Percentiles rank a stretch among this genome's conserved stretches.
Evolutionary conservation across 306 rosid species (phyloP).

Genomic region (Trifolium fragiferum): DNA sequence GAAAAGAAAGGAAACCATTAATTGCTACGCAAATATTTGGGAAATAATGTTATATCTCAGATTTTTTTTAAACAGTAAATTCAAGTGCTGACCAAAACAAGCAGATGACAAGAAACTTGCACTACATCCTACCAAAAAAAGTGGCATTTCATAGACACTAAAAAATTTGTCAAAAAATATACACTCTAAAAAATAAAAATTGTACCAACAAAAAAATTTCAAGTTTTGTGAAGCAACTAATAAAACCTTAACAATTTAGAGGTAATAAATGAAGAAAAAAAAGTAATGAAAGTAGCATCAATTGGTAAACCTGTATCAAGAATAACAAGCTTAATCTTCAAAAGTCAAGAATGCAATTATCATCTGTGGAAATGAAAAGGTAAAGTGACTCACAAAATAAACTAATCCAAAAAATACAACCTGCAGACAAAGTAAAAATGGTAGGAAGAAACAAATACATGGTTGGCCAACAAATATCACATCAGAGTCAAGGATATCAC

Average conservation of each 20-base stretch:
- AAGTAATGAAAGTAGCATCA: conserved; percentile 38
- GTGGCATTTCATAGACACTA: conserved; percentile 11
- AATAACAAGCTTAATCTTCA: conserved; percentile 41
- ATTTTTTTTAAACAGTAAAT: conserved; percentile 20
- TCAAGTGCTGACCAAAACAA: conserved; percentile 9
- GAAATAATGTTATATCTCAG: conserved; percentile 16
- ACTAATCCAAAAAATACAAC: conserved; percentile 18
- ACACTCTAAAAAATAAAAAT: background rate
- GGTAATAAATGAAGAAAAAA: conserved; percentile 18
- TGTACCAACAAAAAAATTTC: background rate
- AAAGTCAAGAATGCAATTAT: conserved; percentile 33
- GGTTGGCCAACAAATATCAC: conserved; percentile 66
- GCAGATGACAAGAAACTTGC: background rate
- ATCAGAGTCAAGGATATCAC: conserved; percentile 39
- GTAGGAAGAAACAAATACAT: conserved; percentile 48
- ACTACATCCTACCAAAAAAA: background rate
- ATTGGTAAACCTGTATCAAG: conserved; percentile 45
- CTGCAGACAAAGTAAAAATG: conserved; percentile 24
- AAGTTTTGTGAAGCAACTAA: conserved; percentile 15
- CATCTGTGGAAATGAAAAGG: conserved; percentile 34
- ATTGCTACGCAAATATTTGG: conserved; percentile 21
- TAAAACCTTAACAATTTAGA: conserved; percentile 22
- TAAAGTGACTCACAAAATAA: conserved; percentile 23
- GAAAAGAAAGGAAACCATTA: conserved; percentile 38
- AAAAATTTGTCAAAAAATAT: too few species aligned